Evolutionary conservation across 169 alveolate species (phyloP).

Genomic region (Toxoplasma gondii): DNA sequence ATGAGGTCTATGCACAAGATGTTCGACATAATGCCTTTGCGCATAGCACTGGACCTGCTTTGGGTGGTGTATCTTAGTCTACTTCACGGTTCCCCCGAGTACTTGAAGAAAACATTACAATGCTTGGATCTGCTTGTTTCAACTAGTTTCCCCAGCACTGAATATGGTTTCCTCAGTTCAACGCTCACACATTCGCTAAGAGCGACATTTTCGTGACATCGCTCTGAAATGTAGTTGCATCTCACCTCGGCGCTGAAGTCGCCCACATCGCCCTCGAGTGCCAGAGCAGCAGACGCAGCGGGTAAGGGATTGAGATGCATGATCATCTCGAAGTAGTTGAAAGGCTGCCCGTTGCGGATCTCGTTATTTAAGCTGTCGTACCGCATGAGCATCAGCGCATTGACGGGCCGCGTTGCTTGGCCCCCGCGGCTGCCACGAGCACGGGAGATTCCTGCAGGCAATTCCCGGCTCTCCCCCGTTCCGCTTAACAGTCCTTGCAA

Average conservation of each 20-base stretch:
- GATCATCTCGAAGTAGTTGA: slow-evolving; percentile 28
- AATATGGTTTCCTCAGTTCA: no score
- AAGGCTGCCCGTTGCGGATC: neutral
- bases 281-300: neutral
- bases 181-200: neutral
- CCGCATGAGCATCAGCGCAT: slow-evolving; percentile 12
- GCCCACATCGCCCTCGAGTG: neutral
- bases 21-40: no score
- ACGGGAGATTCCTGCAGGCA: neutral
- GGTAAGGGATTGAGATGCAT: slow-evolving; percentile 3
- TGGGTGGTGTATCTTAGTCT: no score
- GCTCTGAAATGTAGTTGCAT: neutral
- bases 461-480: neutral
- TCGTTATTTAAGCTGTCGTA: neutral
- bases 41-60: no score
- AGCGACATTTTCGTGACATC: neutral
- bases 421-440: neutral
- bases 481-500: neutral
- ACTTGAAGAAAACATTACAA: no score
- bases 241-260: slow-evolving; percentile 9
- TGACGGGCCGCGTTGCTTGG: neutral
- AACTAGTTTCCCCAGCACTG: no score
- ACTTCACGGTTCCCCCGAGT: no score
- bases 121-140: no score
- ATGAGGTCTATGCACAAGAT: no score